Evolutionary conservation across 345 rosid genomes (phyloP), one percentile per base, ranked within the genome.

Genomic region (Citrus glauca): DNA sequence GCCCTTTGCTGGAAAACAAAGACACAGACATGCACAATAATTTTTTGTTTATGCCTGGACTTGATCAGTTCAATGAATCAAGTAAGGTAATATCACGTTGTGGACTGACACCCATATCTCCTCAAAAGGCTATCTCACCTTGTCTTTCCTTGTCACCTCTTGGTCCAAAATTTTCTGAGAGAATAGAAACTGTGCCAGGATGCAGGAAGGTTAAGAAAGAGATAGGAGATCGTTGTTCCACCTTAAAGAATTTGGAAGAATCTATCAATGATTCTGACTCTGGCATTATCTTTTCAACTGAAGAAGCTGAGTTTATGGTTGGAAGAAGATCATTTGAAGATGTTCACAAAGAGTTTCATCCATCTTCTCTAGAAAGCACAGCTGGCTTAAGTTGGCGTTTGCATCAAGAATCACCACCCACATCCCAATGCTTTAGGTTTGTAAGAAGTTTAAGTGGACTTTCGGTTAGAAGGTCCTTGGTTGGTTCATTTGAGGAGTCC

Each of bases 401-500:
- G n/a, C 75, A 69, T 76, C 88, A 78, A 74, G 93, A 88, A 65
- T 79, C 91, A 50, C 72, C 82, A 79, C 82, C 90, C 17, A 68
- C 56, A 61, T 83, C 91, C 69, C 88, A 88, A 50, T 81, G 92
- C 63, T 80, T 76, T 73, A 87, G 86, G 76, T 86, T 85, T 69
- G 19, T 74, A 62, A 91, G 94, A 79, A 88, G 95, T 86, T 86
- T 91, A 85, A 89, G 94, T 82, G 93, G 95, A 74, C 90, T 87
- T 60, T 88, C 94, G 35, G 85, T 91, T 53, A 86, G 93, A 81
- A 90, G 98, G 86, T 91, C 99, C 76, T 84, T 95, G 88, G 92
- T 95, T 79, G 99, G 99, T 88, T 95, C 99, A 42, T 95, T 95
- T 72, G 99, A 95, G 88, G 99, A 95, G 87, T 95, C 99, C 38